These are phyloP conservation scores for Amorphotheca resinae DNA, from an alignment of 495 filamentous ascomycete genomes.

Conservation along the genomic window DNA sequence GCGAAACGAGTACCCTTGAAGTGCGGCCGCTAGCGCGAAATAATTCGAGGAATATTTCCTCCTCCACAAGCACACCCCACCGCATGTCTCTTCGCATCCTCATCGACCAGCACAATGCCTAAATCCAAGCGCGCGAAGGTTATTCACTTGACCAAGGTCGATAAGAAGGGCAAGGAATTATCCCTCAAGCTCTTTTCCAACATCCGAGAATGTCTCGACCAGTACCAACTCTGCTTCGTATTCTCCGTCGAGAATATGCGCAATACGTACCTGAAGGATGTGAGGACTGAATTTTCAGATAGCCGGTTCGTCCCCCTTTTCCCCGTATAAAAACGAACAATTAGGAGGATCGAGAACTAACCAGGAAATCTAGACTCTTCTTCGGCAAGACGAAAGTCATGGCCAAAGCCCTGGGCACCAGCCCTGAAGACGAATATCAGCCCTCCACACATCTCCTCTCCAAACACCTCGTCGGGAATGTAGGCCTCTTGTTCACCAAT, in stretches of 20 bases:
- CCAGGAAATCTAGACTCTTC: constrained; percentile 51
- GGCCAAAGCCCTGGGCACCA: constrained; percentile 75
- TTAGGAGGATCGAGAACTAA: not conserved
- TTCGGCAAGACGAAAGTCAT: constrained; percentile 99
- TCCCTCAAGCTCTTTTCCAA: constrained; percentile 78
- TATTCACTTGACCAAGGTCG: constrained; percentile 76
- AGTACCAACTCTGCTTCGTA: constrained; percentile 84
- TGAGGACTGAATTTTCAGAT: constrained; percentile 70
- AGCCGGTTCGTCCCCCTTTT: constrained; percentile 49
- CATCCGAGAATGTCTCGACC: constrained; percentile 71
- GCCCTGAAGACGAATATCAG: constrained; percentile 61
- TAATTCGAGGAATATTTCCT: not conserved
- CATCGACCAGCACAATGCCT: constrained; percentile 54
- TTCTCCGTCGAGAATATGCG: constrained; percentile 97
- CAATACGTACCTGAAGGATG: constrained; percentile 90
- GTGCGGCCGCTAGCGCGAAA: constrained; percentile 13
- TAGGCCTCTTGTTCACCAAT: constrained; percentile 84
- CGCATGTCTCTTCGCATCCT: not conserved
- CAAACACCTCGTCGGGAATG: constrained; percentile 62
- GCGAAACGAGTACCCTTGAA: too few relatives aligned
- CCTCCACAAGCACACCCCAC: not conserved
- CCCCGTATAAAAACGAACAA: not conserved
- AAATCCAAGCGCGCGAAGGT: constrained; percentile 87
- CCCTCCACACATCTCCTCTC: constrained; percentile 57
- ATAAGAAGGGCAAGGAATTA: constrained; percentile 85